Conservation (phyloP, 768 basidiomycete species). For the Panellus pusillus region DNA sequence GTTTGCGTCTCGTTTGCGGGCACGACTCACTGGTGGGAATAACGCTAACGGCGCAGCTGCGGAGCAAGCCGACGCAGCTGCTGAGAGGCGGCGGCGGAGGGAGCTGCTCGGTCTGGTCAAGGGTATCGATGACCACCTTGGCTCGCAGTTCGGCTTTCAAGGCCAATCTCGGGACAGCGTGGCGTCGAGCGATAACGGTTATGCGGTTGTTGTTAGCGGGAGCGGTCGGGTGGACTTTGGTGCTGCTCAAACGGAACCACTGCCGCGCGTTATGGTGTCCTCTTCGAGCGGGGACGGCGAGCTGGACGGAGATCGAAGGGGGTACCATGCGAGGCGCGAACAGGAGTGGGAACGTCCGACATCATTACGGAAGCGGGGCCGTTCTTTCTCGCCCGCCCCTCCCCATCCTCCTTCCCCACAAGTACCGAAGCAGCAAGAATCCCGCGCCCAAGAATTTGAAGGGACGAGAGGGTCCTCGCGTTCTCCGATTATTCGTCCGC, state of each 20-base stretch:
- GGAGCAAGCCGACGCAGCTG: slow-evolving; percentile 12
- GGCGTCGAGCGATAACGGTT: not conserved
- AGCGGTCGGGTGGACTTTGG: slow-evolving; percentile 16
- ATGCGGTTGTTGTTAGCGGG: slow-evolving; percentile 8
- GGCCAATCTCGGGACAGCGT: not conserved
- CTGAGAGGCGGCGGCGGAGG: slow-evolving; percentile 25
- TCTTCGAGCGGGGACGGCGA: slow-evolving; percentile 14
- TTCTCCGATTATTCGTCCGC: slow-evolving; percentile 31
- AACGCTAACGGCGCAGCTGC: not conserved
- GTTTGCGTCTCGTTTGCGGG: slow-evolving; percentile 22
- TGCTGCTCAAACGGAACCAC: slow-evolving; percentile 2
- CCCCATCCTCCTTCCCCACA: slow-evolving; percentile 1
- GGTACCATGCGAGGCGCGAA: not conserved
- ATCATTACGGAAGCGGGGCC: slow-evolving; percentile 14
- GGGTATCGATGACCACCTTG: slow-evolving; percentile 19
- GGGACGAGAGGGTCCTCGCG: slow-evolving; percentile 24
- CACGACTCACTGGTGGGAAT: not conserved
- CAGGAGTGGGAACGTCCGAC: slow-evolving; percentile 8
- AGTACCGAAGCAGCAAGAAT: not conserved
- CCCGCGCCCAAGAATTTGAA: not conserved
- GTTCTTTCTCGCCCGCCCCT: slow-evolving; percentile 16
- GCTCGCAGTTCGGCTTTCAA: not conserved
- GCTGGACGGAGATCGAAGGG: not conserved
- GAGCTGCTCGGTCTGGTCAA: slow-evolving; percentile 27
- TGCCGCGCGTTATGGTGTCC: slow-evolving; percentile 20